phyloP scores from a whole-genome alignment of 2,329 filamentous ascomycete species.

The Cytospora piceicola region DNA sequence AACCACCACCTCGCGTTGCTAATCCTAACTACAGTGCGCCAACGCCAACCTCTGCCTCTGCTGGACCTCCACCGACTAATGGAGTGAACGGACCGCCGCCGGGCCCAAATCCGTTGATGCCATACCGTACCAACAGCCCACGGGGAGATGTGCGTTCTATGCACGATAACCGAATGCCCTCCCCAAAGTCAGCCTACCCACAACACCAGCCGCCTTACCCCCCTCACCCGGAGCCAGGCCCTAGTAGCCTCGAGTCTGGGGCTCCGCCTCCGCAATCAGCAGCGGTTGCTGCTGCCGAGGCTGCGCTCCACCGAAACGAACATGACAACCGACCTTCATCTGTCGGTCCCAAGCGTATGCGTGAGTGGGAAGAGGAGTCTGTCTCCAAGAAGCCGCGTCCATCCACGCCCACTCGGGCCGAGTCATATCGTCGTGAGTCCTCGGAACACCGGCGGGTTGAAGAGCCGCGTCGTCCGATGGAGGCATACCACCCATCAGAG shows the following conservation, averaged over 20 bases:
- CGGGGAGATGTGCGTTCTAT: slow-evolving; percentile 82
- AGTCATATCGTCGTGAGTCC: slow-evolving; percentile 76
- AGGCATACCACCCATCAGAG: slow-evolving; percentile 88
- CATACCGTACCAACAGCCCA: slow-evolving; percentile 79
- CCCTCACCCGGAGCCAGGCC: slow-evolving; percentile 69
- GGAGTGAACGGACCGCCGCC: slow-evolving; percentile 50
- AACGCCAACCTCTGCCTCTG: slow-evolving; percentile 46
- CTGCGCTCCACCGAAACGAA: slow-evolving; percentile 43
- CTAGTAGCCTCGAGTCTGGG: slow-evolving; percentile 71
- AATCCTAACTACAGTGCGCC: slow-evolving; percentile 65
- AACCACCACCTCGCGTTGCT: slow-evolving; percentile 55
- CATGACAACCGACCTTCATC: slow-evolving; percentile 78
- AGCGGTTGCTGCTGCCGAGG: slow-evolving; percentile 64
- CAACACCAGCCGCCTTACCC: slow-evolving; percentile 74
- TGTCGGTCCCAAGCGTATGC: slow-evolving; percentile 78
- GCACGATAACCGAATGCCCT: slow-evolving; percentile 84
- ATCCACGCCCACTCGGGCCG: slow-evolving; percentile 70
- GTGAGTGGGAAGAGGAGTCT: slow-evolving; percentile 90
- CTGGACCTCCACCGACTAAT: slow-evolving; percentile 45
- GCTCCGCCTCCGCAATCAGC: slow-evolving; percentile 64
- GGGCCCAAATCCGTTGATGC: slow-evolving; percentile 60
- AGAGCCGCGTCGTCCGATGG: slow-evolving; percentile 61
- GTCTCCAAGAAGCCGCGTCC: slow-evolving; percentile 80
- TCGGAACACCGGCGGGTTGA: slow-evolving; percentile 71
- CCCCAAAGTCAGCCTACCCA: slow-evolving; percentile 84